phyloP scores from a whole-genome alignment of 768 basidiomycete species.

The Symmetrospora coprosmae region DNA sequence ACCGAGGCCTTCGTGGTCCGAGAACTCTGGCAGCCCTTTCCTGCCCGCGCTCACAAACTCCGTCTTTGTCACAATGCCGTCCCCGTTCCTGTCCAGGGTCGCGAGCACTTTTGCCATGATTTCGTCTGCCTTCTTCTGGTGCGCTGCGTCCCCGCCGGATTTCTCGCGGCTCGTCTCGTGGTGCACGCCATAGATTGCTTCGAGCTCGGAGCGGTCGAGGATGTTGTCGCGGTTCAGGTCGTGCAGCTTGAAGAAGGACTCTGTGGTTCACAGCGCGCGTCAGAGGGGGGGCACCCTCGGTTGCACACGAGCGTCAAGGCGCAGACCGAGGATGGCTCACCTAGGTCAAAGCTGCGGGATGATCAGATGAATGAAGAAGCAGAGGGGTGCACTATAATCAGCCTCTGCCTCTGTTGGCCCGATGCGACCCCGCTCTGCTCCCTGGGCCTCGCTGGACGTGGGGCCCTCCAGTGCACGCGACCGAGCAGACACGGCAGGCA shows the following conservation, averaged over 20 bases:
- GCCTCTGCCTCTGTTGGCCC: too few relatives aligned
- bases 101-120: slow-evolving; percentile 24
- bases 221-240: slow-evolving; percentile 74
- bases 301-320: too few relatives aligned
- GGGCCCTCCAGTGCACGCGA: too few relatives aligned
- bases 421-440: too few relatives aligned
- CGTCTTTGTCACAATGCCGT: slow-evolving; percentile 53
- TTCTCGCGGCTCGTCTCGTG: slow-evolving; percentile 74
- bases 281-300: too few relatives aligned
- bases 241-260: slow-evolving; percentile 89
- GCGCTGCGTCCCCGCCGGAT: slow-evolving; percentile 65
- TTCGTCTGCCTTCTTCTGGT: slow-evolving; percentile 49
- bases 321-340: too few relatives aligned
- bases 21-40: slow-evolving; percentile 66
- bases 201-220: slow-evolving; percentile 76
- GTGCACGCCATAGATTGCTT: slow-evolving; percentile 91
- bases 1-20: slow-evolving; percentile 69
- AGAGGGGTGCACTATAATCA: too few relatives aligned
- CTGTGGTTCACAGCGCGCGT: too few relatives aligned
- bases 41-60: slow-evolving; percentile 58
- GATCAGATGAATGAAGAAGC: too few relatives aligned
- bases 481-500: too few relatives aligned
- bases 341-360: too few relatives aligned
- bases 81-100: slow-evolving; percentile 56
- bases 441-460: too few relatives aligned